These are phyloP conservation scores for Penicillium italicum DNA, from an alignment of 2,329 filamentous ascomycete species.

Conservation along the genomic window DNA sequence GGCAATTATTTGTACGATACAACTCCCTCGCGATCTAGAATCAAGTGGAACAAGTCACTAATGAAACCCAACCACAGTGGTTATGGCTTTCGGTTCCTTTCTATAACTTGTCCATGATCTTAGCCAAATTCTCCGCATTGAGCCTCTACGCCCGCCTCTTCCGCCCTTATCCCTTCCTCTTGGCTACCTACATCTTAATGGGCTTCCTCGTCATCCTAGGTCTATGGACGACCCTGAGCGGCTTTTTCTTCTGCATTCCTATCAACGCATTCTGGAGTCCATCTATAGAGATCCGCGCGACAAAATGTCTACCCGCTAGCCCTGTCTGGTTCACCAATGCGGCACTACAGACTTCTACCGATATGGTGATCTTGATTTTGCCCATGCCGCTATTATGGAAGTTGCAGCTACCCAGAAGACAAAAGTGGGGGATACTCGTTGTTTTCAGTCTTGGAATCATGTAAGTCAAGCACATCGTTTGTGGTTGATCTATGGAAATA, in stretches of 20 bases:
- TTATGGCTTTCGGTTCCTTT: slow-evolving; percentile 34
- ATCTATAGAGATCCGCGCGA: fast-evolving
- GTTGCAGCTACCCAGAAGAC: slow-evolving; percentile 21
- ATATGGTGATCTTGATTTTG: slow-evolving; percentile 26
- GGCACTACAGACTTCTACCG: slow-evolving; percentile 26
- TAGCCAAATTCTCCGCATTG: slow-evolving; percentile 34
- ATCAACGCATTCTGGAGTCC: slow-evolving; percentile 26
- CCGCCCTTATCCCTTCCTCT: slow-evolving; percentile 16
- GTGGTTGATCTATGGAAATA: neutral
- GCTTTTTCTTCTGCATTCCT: slow-evolving; percentile 28
- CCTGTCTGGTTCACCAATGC: slow-evolving; percentile 32
- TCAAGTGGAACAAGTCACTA: neutral
- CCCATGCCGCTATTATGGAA: slow-evolving; percentile 27
- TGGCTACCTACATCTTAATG: slow-evolving; percentile 18
- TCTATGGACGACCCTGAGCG: slow-evolving; percentile 29
- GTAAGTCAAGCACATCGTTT: slow-evolving; percentile 13
- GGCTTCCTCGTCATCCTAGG: slow-evolving; percentile 21
- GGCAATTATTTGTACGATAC: slow-evolving; percentile 25
- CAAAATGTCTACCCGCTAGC: slow-evolving; percentile 20
- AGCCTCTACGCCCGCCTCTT: slow-evolving; percentile 36
- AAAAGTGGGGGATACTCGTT: slow-evolving; percentile 25
- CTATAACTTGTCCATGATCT: slow-evolving; percentile 33
- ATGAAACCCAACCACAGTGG: slow-evolving; percentile 14
- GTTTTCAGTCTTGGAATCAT: slow-evolving; percentile 31
- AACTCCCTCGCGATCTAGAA: neutral